Evolutionary conservation across 1,284 basidiomycete species (phyloP), one percentile per base, ranked within the genome.

Genomic region (Schizopora paradoxa): DNA sequence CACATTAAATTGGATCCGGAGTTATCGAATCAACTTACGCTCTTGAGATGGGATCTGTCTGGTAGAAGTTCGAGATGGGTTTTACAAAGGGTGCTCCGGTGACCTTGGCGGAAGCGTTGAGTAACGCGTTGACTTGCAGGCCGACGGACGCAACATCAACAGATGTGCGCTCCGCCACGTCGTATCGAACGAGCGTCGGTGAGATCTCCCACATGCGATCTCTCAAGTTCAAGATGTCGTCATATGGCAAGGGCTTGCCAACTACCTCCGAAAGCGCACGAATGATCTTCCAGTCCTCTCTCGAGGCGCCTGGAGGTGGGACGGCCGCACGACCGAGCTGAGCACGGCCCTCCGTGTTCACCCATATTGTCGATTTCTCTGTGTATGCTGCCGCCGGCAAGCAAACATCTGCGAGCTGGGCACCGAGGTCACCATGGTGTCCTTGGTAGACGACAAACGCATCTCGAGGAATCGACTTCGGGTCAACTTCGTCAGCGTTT

Each of bases 391-490:
- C 79, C 21, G 81, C 92, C 34, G 96, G 96, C 33, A 99, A 70
- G 64, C 90, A 91, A 49, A 99, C 93, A 63, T 99, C 95, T 14
- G 96, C 96, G 42, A 94, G 85, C 61, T 94, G 91, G 2, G 96
- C 96, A 41, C 96, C 95, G 34, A 92, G 75, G 64, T 99, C 96
- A 63, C 96, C 96, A 63, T 99, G 95, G 67, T 98, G 95, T 36
- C 96, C 96, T 66, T 99, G 96, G 70, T 99, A 99, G 11, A 99
- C 95, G 36, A 99, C 95, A 61, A 99, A 99, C 1, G 95, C 93
- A 59, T 94, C 82, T 52, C 82, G 73, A 25, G 96, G 94, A 53
- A 99, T 96, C n/a, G 83, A 80, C 49, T 84, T 79, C 35, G 92
- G 87, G 60, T 93, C 80, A 48, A 99, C 70, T 62, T 98, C 94